Percentiles rank a stretch among this genome's conserved stretches.
phyloP scores from a whole-genome alignment of 352 stramenopile genomes.

The Phytophthora cactorum region DNA sequence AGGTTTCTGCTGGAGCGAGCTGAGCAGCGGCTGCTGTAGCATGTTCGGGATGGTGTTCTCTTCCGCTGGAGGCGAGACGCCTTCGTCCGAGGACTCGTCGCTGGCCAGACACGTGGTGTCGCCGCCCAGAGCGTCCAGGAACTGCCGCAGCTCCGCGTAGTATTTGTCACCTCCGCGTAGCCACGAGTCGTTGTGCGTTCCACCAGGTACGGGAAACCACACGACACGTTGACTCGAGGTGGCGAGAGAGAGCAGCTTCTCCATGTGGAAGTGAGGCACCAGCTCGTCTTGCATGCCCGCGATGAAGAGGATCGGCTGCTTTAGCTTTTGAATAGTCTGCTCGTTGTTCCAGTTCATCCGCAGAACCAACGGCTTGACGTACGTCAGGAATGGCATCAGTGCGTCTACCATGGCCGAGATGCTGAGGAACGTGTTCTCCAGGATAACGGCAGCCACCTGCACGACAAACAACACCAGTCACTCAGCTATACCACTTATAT shows the following conservation, averaged over 20 bases:
- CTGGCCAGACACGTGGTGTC: conserved; percentile 26
- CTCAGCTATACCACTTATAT: background rate
- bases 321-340: conserved; percentile 58
- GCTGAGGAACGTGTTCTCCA: conserved; percentile 96
- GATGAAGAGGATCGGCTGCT: conserved; percentile 92
- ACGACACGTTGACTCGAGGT: conserved; percentile 52
- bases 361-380: conserved; percentile 91
- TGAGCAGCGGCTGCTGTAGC: conserved; percentile 67
- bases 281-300: conserved; percentile 91
- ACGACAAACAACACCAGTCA: conserved; percentile 6
- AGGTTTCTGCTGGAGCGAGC: conserved; percentile 43
- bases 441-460: conserved; percentile 88
- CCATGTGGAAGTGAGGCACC: conserved; percentile 92
- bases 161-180: conserved; percentile 90
- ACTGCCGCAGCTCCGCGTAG: conserved; percentile 71
- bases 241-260: conserved; percentile 73
- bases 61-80: conserved; percentile 11
- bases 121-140: conserved; percentile 58
- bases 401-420: conserved; percentile 95
- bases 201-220: conserved; percentile 85
- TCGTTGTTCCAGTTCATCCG: conserved; percentile 92
- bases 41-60: conserved; percentile 80
- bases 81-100: conserved; percentile 16
- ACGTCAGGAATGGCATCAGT: conserved; percentile 91
- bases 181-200: conserved; percentile 96